A percentile compares a stretch with the other conserved stretches of the same genome.
Conservation (phyloP, 352 stramenopile species). For the Phytophthora idaei region DNA sequence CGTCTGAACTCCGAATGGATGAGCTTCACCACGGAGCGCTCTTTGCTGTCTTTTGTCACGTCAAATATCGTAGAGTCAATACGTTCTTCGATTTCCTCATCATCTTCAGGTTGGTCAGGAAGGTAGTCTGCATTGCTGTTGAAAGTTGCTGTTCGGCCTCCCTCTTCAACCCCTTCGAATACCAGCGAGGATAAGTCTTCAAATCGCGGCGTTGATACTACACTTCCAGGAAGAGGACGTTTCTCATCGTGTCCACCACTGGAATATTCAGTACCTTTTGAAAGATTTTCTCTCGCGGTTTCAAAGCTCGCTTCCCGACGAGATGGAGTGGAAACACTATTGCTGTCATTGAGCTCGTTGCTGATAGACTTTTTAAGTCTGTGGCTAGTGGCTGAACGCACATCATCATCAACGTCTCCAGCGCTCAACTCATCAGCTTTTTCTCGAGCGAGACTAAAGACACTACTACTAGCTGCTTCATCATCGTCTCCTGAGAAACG, state of each 20-base stretch:
- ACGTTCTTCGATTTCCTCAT: constrained; percentile 44
- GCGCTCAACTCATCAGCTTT: constrained; percentile 10
- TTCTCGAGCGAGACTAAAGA: constrained; percentile 3
- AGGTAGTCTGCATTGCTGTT: background rate
- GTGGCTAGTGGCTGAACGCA: constrained; percentile 15
- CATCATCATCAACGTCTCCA: constrained; percentile 17
- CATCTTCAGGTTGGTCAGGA: constrained; percentile 35
- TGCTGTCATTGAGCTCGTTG: constrained; percentile 21
- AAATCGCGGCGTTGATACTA: constrained; percentile 14
- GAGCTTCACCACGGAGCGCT: constrained; percentile 56
- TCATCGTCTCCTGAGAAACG: constrained; percentile 22
- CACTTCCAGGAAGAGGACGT: constrained; percentile 20
- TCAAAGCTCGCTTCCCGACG: constrained; percentile 15
- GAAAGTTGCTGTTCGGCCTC: constrained; percentile 1
- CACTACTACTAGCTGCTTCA: constrained; percentile 7
- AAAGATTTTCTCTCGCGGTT: constrained; percentile 17
- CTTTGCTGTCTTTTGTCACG: constrained; percentile 61
- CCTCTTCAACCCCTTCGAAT: constrained; percentile 29
- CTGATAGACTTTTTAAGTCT: constrained; percentile 13
- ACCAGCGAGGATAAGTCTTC: constrained; percentile 46
- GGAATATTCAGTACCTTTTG: constrained; percentile 20
- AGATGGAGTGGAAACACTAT: constrained; percentile 13
- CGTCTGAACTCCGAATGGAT: constrained; percentile 55
- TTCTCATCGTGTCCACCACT: constrained; percentile 18
- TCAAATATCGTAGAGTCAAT: constrained; percentile 53